Base-by-base conservation (phyloP, 352 stramenopile genomes). In the Heterotrichella gracilis region DNA sequence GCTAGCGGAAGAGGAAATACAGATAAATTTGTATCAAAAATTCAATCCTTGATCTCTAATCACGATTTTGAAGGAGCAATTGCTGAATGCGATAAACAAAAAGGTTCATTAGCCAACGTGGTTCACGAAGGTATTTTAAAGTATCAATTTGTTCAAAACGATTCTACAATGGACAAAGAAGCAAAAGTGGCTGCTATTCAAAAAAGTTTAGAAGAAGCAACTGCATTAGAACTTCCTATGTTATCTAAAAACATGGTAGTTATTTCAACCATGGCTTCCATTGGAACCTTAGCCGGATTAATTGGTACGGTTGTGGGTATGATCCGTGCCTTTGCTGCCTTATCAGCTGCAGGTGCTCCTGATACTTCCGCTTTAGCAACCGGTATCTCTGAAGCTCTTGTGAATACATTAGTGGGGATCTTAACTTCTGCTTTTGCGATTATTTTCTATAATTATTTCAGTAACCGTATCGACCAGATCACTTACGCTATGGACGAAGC, bases 401-500 rank as follows among this genome's bases (percentile, higher is more conserved):
- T 53, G n/a, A 53, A 53, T 53, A 53, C 32, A 17, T 53, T 53
- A n/a, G 32, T 53, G 32, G 32, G 32, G 32, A 53, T 53, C 32
- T 53, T 53, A 53, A 53, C 32, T n/a, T 53, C 32, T 53, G 32
- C 32, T 9, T 17, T 53, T 9, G 32, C 32, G 32, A 53, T 53
- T 53, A 53, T 53, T 53, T 53, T 53, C n/a, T 53, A 53, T 53
- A 53, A 53, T n/a, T 53, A 53, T 53, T 53, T 53, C 32, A 53
- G 32, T n/a, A 53, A 53, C 32, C 32, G 32, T n/a, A 53, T 53
- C 32, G 32, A 53, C n/a, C 32, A 53, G n/a, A 53, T 53, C n/a
- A 53, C 32, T 53, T 53, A 53, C 32, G 32, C 32, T n/a, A 53
- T 53, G 32, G 32, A 53, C n/a, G 32, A 53, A 53, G 32, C 32